phyloP scores from a whole-genome alignment of 192 early-diverging fungal genomes.

The Backusella psychrophila region DNA sequence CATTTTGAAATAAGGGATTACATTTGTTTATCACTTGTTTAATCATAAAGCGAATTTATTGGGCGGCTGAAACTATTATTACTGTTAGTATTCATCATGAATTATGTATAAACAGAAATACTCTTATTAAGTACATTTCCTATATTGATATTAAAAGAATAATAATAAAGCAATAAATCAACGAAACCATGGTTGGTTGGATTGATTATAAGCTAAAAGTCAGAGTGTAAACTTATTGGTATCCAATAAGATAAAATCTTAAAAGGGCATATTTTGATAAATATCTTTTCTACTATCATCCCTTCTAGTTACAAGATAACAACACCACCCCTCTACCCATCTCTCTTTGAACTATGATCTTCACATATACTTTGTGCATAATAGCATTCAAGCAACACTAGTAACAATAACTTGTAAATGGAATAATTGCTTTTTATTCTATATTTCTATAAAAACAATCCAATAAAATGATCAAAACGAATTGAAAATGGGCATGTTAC shows the following conservation, averaged over 20 bases:
- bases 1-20: not conserved
- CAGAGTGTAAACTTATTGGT: not conserved
- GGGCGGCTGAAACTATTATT: not conserved
- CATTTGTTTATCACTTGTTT: not conserved
- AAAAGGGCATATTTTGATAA: not conserved
- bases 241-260: not conserved
- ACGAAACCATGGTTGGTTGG: not conserved
- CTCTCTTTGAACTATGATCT: not conserved
- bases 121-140: not conserved
- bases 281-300: not conserved
- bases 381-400: not conserved
- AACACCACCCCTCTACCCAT: not conserved
- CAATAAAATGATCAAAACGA: not conserved
- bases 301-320: too few relatives aligned
- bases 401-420: not conserved
- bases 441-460: not conserved
- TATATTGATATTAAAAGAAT: not conserved
- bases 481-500: not conserved
- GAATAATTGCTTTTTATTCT: not conserved
- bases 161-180: not conserved
- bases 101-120: not conserved
- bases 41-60: not conserved
- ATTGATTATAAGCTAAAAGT: slow-evolving; percentile 5
- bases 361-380: not conserved
- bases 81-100: not conserved